These are phyloP conservation scores for Glutinoglossum americanum DNA, from an alignment of 495 filamentous ascomycete genomes.

Conservation along the genomic window DNA sequence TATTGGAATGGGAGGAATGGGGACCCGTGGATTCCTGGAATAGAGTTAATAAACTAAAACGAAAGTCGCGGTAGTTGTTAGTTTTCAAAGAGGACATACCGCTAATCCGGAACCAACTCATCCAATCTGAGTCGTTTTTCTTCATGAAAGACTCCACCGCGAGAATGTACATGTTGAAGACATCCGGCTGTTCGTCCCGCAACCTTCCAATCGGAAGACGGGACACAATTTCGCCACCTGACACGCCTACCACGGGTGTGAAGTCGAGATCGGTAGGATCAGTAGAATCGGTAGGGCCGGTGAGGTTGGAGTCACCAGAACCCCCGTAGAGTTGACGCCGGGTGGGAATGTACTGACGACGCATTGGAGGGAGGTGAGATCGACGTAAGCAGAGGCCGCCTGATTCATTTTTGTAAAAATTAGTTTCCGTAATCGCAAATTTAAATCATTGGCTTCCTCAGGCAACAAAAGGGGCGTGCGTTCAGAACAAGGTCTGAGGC, in stretches of 20 bases:
- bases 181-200: neutral
- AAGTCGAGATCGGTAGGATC: neutral
- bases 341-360: neutral
- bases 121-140: neutral
- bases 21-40: conserved; percentile 5
- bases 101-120: neutral
- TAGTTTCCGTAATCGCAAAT: too few species aligned
- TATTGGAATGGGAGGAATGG: conserved; percentile 1
- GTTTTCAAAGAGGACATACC: neutral
- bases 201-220: neutral
- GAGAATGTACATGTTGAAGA: conserved; percentile 5
- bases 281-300: too few species aligned
- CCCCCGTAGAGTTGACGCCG: too few species aligned
- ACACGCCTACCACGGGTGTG: neutral
- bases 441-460: too few species aligned
- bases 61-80: neutral
- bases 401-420: too few species aligned
- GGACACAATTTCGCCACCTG: neutral
- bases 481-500: too few species aligned
- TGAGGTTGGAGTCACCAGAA: too few species aligned
- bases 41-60: too few species aligned
- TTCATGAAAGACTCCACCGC: neutral
- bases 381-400: too few species aligned
- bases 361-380: neutral
- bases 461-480: too few species aligned